Conservation (phyloP, 1,284 basidiomycete species). For the Cryptococcus sp. region DNA sequence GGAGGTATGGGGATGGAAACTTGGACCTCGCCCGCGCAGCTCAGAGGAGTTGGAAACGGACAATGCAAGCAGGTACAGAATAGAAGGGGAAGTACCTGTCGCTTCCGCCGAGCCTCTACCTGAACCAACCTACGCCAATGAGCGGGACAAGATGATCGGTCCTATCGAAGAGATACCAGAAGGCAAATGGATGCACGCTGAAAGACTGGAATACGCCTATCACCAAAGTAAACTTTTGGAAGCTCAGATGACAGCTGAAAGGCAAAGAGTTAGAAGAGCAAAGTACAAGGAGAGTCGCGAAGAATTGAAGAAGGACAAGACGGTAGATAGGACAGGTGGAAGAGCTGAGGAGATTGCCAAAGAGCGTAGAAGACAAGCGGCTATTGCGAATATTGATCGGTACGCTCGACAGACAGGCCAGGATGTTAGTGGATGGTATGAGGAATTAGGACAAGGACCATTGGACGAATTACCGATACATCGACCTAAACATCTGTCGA, state of each 20-base stretch:
- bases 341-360: constrained; percentile 5
- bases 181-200: neutral
- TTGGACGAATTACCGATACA: neutral
- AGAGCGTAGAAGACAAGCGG: constrained; percentile 14
- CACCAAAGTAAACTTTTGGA: constrained; percentile 12
- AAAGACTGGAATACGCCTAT: constrained; percentile 11
- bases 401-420: constrained; percentile 27
- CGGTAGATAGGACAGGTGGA: constrained; percentile 11
- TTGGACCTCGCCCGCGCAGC: constrained; percentile 12
- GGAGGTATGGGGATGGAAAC: constrained; percentile 15
- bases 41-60: neutral
- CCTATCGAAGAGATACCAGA: neutral
- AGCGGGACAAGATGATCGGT: neutral
- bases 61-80: neutral
- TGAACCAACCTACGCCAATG: neutral
- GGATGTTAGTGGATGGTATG: constrained; percentile 25
- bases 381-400: constrained; percentile 15
- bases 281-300: constrained; percentile 9
- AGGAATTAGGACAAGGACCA: constrained; percentile 13
- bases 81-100: neutral
- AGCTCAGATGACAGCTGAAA: constrained; percentile 10
- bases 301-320: constrained; percentile 7
- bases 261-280: constrained; percentile 9
- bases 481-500: constrained; percentile 4
- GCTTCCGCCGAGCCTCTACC: neutral